Conservation (phyloP, 805 yeast species). For the Teunomyces tritomae region DNA sequence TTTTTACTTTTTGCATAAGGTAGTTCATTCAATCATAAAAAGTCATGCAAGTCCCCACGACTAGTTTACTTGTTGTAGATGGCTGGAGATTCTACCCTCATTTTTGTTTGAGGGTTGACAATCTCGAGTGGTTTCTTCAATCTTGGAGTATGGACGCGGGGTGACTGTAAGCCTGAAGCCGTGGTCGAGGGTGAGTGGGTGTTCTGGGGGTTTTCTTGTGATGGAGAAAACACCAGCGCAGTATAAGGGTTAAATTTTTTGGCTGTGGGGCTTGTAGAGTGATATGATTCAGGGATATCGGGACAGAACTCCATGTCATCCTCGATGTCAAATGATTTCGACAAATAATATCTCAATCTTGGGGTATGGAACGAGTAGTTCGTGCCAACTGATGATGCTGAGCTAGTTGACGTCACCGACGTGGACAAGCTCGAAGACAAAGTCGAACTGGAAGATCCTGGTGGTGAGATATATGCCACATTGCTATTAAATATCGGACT, state of each 20-base stretch:
- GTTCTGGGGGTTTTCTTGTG: conserved; percentile 30
- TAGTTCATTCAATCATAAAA: conserved; percentile 3
- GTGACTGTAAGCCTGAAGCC: conserved; percentile 23
- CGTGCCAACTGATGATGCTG: conserved; percentile 8
- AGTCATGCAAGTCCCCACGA: conserved; percentile 1
- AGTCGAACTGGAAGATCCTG: conserved; percentile 14
- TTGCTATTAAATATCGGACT: conserved; percentile 30
- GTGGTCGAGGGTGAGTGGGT: conserved; percentile 16
- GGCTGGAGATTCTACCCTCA: conserved; percentile 54
- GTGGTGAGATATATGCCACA: conserved; percentile 22
- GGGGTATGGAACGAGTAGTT: conserved; percentile 44
- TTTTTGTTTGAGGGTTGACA: conserved; percentile 59
- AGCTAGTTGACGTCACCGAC: conserved; percentile 7
- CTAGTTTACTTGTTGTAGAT: conserved; percentile 6
- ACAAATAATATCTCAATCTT: conserved; percentile 54
- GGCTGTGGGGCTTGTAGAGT: conserved; percentile 27
- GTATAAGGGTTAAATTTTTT: conserved; percentile 69
- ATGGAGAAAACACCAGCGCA: conserved; percentile 60
- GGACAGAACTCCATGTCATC: conserved; percentile 69
- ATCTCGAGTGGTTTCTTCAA: conserved; percentile 59
- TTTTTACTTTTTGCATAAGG: conserved; percentile 2
- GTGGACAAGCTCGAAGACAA: conserved; percentile 13
- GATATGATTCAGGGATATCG: conserved; percentile 42
- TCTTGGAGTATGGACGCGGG: conserved; percentile 55
- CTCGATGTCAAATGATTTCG: conserved; percentile 60